These are phyloP conservation scores for Euphorbia corollata DNA, from an alignment of 441 rosid genomes.

Conservation along the genomic window DNA sequence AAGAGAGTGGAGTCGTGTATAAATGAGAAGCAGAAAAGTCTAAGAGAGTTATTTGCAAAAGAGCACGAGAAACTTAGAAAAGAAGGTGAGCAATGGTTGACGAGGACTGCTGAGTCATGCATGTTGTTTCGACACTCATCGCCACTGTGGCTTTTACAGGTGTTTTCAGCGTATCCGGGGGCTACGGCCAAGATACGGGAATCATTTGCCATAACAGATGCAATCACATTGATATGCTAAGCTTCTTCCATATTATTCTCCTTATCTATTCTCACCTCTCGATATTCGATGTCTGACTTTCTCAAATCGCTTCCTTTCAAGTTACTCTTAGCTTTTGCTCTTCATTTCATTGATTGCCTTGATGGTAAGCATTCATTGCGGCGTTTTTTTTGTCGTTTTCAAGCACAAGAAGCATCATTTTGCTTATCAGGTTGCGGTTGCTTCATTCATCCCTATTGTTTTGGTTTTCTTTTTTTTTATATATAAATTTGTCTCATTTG, in stretches of 20 bases:
- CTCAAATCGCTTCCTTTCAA: neutral
- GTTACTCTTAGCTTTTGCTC: neutral
- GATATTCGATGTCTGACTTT: too few species aligned
- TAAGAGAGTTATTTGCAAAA: neutral
- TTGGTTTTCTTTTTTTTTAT: too few species aligned
- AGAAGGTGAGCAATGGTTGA: neutral
- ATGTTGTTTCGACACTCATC: neutral
- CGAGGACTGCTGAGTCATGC: neutral
- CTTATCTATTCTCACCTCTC: too few species aligned
- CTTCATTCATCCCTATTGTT: too few species aligned
- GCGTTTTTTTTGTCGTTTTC: too few species aligned
- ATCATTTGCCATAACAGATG: too few species aligned
- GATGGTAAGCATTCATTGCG: too few species aligned
- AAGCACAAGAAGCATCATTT: too few species aligned
- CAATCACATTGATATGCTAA: too few species aligned
- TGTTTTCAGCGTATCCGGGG: constrained; percentile 30
- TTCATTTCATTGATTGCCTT: neutral
- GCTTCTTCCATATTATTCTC: too few species aligned
- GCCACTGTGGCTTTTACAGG: constrained; percentile 1
- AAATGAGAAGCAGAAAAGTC: neutral
- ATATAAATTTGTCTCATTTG: too few species aligned
- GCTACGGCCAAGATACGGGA: constrained; percentile 11
- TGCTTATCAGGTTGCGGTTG: too few species aligned
- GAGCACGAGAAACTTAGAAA: neutral
- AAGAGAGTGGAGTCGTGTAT: neutral